These are phyloP conservation scores for Asterella californica DNA, from an alignment of 225 moss, liverwort and hornwort genomes.

Conservation along the genomic window DNA sequence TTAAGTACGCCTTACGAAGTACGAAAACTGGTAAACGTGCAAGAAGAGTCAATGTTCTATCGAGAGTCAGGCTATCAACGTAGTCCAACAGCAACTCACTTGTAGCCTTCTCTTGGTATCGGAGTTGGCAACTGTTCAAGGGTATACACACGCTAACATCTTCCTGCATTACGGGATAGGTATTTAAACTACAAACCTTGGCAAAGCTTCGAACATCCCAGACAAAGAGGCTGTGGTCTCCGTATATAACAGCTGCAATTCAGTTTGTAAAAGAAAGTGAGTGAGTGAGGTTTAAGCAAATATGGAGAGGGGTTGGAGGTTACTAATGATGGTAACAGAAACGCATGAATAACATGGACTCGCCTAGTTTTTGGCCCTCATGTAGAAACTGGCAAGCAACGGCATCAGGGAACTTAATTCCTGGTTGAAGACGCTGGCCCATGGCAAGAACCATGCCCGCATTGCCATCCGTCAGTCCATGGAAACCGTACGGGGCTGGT, in stretches of 20 bases:
- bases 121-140: too few relatives aligned
- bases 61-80: neutral
- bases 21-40: neutral
- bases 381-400: conserved; percentile 70
- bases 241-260: conserved; percentile 69
- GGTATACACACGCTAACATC: neutral
- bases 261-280: conserved; percentile 4
- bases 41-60: neutral
- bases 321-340: neutral
- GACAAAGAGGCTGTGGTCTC: conserved; percentile 69
- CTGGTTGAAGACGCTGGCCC: conserved; percentile 59
- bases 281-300: neutral
- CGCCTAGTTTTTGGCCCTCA: conserved; percentile 66
- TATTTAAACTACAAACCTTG: conserved; percentile 44
- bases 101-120: too few relatives aligned
- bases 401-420: conserved; percentile 73
- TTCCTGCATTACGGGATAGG: neutral
- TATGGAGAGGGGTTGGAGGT: neutral
- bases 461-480: conserved; percentile 68
- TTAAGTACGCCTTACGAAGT: neutral
- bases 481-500: conserved; percentile 73
- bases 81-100: neutral
- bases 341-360: neutral
- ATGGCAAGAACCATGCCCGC: conserved; percentile 57
- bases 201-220: conserved; percentile 71